phyloP scores from a whole-genome alignment of 495 filamentous ascomycete genomes.

The Hypoxylon fragiforme region DNA sequence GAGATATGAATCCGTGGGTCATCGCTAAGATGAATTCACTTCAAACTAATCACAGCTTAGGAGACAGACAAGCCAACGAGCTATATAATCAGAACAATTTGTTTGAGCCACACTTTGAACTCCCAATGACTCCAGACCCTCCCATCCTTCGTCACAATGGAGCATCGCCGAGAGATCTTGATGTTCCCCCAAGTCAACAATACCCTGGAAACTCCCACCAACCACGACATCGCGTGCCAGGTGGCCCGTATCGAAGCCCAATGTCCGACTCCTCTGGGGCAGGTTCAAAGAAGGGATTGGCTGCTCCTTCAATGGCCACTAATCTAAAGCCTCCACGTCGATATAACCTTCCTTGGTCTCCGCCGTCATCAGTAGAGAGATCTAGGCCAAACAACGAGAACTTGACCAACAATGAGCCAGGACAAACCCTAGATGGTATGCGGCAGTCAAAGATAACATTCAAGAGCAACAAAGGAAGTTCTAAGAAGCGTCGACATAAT shows the following conservation, averaged over 20 bases:
- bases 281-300: neutral
- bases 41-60: neutral
- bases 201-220: conserved; percentile 2
- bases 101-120: neutral
- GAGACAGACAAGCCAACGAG: neutral
- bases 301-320: neutral
- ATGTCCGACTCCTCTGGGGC: conserved; percentile 16
- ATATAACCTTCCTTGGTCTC: conserved; percentile 28
- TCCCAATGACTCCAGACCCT: conserved; percentile 27
- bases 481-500: conserved; percentile 1
- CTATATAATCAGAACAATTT: neutral
- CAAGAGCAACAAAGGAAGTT: neutral
- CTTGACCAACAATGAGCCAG: neutral
- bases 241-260: conserved; percentile 35
- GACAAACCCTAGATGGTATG: conserved; percentile 4
- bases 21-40: conserved; percentile 61
- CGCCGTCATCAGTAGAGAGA: conserved; percentile 28
- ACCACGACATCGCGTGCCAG: conserved; percentile 14
- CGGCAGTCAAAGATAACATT: conserved; percentile 35
- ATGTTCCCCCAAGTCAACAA: conserved; percentile 28
- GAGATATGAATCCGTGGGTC: conserved; percentile 60
- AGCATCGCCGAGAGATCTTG: conserved; percentile 36
- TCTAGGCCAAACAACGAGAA: neutral
- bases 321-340: conserved; percentile 7
- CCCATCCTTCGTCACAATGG: conserved; percentile 32